Percentiles rank a stretch among this genome's conserved stretches.
Evolutionary conservation across 805 yeast genomes (phyloP).

Genomic region (Blastobotrys parvus): DNA sequence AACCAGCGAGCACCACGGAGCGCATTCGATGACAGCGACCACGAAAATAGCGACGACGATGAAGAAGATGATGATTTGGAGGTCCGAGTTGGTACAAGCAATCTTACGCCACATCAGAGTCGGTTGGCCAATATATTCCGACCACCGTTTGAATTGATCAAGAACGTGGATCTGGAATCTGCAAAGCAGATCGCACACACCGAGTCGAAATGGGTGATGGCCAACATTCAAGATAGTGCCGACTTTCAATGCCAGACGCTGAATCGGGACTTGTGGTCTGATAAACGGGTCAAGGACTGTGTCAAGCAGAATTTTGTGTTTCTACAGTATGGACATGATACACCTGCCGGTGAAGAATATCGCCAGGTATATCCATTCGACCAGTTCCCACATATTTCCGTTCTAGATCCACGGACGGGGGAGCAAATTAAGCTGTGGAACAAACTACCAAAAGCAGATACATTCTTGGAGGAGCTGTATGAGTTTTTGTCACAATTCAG

Average conservation of each 20-base stretch:
- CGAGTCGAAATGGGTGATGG: conserved; percentile 68
- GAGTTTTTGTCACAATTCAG: conserved; percentile 63
- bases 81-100: conserved; percentile 22
- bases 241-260: conserved; percentile 85
- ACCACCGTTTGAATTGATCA: conserved; percentile 89
- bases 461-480: conserved; percentile 59
- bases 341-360: conserved; percentile 66
- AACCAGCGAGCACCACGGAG: conserved; percentile 33
- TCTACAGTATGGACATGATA: conserved; percentile 75
- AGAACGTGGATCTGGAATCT: conserved; percentile 54
- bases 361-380: conserved; percentile 63
- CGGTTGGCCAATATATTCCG: conserved; percentile 75
- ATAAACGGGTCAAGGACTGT: conserved; percentile 49
- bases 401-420: conserved; percentile 92
- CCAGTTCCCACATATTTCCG: conserved; percentile 80
- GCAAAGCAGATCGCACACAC: conserved; percentile 64
- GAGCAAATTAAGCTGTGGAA: conserved; percentile 74
- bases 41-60: conserved; percentile 32
- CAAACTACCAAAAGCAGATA: conserved; percentile 48
- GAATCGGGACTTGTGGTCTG: conserved; percentile 91
- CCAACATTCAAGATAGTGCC: conserved; percentile 78
- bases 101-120: conserved; percentile 45
- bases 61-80: conserved; percentile 21
- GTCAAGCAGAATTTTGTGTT: conserved; percentile 68
- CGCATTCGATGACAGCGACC: conserved; percentile 26